Evolutionary conservation across 2,329 filamentous ascomycete genomes (phyloP).

Genomic region (Neodidymelliopsis sp.): DNA sequence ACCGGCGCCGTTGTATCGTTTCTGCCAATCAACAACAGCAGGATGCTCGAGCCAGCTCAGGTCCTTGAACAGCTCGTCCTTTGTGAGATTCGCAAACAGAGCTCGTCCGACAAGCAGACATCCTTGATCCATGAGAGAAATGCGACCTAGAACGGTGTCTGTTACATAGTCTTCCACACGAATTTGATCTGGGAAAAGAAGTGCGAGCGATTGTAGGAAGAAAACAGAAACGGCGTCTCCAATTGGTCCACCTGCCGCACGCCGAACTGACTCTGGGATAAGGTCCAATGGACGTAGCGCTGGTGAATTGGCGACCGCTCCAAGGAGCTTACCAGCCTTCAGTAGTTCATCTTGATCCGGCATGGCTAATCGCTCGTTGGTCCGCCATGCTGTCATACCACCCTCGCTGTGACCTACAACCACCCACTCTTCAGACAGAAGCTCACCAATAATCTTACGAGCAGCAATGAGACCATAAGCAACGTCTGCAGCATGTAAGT

Average conservation of each 20-base stretch:
- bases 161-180: constrained; percentile 28
- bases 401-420: constrained; percentile 34
- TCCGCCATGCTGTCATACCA: constrained; percentile 34
- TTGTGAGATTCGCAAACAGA: constrained; percentile 26
- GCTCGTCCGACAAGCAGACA: constrained; percentile 23
- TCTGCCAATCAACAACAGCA: constrained; percentile 28
- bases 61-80: constrained; percentile 23
- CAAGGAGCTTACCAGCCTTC: constrained; percentile 29
- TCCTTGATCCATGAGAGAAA: constrained; percentile 27
- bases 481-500: constrained; percentile 29
- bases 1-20: constrained; percentile 31
- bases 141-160: constrained; percentile 21
- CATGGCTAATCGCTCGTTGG: constrained; percentile 32
- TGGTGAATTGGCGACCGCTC: constrained; percentile 30
- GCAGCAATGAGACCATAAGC: constrained; percentile 28
- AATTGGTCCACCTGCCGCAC: constrained; percentile 27
- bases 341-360: constrained; percentile 24
- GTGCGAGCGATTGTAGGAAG: constrained; percentile 26
- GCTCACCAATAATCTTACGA: constrained; percentile 25
- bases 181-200: constrained; percentile 21
- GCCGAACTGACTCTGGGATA: constrained; percentile 30
- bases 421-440: constrained; percentile 28
- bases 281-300: constrained; percentile 32
- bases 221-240: constrained; percentile 31
- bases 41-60: constrained; percentile 27